A percentile compares a stretch with the other conserved stretches of the same genome.
phyloP scores from a whole-genome alignment of 2,329 filamentous ascomycete species.

The Clarireedia homoeocarpa region DNA sequence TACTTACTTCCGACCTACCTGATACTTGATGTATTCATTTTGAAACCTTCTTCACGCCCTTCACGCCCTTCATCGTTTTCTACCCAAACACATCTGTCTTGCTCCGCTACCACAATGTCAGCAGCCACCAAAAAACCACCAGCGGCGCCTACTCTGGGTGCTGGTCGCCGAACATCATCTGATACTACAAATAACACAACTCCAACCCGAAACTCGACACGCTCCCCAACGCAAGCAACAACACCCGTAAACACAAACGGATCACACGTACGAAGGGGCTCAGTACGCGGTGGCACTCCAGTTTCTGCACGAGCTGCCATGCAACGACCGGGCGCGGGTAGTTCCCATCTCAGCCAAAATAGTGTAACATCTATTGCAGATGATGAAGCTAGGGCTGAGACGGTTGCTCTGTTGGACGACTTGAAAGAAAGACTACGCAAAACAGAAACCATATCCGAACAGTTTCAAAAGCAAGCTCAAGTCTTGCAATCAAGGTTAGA shows the following conservation, averaged over 20 bases:
- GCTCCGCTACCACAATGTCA: conserved; percentile 30
- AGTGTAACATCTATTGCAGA: conserved; percentile 42
- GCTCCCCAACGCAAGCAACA: conserved; percentile 24
- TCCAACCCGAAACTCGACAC: conserved; percentile 15
- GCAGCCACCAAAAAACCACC: conserved; percentile 36
- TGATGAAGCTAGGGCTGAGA: conserved; percentile 71
- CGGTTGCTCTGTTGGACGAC: conserved; percentile 72
- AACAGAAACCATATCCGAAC: conserved; percentile 69
- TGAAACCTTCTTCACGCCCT: background rate
- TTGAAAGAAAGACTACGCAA: conserved; percentile 75
- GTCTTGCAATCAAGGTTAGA: conserved; percentile 81
- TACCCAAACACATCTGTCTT: background rate
- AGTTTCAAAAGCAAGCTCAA: conserved; percentile 76
- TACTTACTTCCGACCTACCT: conserved; percentile 9
- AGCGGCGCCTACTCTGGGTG: conserved; percentile 13
- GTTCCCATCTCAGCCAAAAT: conserved; percentile 26
- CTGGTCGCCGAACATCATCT: conserved; percentile 24
- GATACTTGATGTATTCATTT: background rate
- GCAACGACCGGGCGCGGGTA: conserved; percentile 42
- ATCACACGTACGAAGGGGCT: conserved; percentile 50
- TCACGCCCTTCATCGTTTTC: background rate
- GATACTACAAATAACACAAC: conserved; percentile 18
- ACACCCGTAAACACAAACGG: conserved; percentile 22
- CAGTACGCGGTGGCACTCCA: conserved; percentile 55
- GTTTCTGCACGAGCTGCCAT: conserved; percentile 68